Evolutionary conservation across 2,329 filamentous ascomycete genomes (phyloP), one percentile per base, ranked within the genome.

Genomic region (Xylariales sp.): DNA sequence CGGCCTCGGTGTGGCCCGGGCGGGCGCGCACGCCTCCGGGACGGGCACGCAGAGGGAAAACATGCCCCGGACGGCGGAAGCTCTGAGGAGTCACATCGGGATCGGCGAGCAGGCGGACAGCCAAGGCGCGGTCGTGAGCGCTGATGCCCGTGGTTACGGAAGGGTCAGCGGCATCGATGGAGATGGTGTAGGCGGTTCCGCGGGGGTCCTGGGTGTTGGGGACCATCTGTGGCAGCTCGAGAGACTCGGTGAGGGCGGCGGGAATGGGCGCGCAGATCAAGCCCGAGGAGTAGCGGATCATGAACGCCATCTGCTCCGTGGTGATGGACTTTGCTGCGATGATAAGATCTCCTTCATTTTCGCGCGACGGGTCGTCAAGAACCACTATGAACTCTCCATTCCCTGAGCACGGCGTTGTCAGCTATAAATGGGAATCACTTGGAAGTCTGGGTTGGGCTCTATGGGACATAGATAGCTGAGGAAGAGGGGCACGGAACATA

Each of bases 321-420:
- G 91, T 95, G 47, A 96, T 69, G 54, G 85, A 76, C 50, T 88
- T 72, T 45, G 89, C 91, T 49, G 93, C 88, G 57, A 97, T 94
- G 64, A 97, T 96, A 33, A 98, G 79, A 68, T 98, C 93, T 63
- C 90, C 93, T 75, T 98, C 93, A 63, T 98, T 98, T 65, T 98
- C 93, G 63, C 93, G 90, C 45, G 83, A 79, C 47, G 88, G 81
- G 51, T 88, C 86, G 70, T 98, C 93, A 56, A 98, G 87, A 25
- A 96, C 91, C 45, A 98, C 81, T 60, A 98, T 84, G 74, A 97
- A 97, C 59, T 97, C 83, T 63, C 88, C 89, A 63, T 81, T 78
- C 55, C 73, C 83, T 87, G 48, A 6, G 37, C 5, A n/a, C 12
- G 15, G 20, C 11, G 24, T 13, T 14, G 15, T 24, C 37, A 25